These are phyloP conservation scores for Fusarium cicatricum DNA, from an alignment of 2,329 filamentous ascomycete genomes.

Conservation along the genomic window DNA sequence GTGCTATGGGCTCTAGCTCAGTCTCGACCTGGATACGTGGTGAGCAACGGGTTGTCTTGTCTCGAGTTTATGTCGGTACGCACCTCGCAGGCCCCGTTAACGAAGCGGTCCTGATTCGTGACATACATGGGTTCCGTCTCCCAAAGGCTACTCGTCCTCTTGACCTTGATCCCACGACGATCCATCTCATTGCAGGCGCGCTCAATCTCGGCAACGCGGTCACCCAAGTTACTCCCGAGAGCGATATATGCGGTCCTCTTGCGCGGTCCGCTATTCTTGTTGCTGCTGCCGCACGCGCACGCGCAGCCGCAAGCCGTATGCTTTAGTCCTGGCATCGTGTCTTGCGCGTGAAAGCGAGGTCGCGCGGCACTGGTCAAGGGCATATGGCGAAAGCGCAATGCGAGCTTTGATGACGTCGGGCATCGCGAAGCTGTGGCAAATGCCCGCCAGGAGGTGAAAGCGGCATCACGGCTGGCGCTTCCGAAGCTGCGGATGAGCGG, in stretches of 20 bases:
- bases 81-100: constrained; percentile 94
- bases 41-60: constrained; percentile 12
- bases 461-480: constrained; percentile 12
- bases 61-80: constrained; percentile 44
- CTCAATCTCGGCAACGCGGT: constrained; percentile 86
- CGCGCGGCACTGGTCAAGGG: constrained; percentile 19
- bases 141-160: constrained; percentile 87
- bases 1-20: constrained; percentile 72
- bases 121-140: constrained; percentile 99
- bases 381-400: constrained; percentile 13
- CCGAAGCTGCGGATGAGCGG: constrained; percentile 17
- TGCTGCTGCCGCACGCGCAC: constrained; percentile 43
- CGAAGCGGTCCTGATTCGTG: constrained; percentile 83
- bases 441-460: constrained; percentile 8
- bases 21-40: constrained; percentile 74
- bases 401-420: constrained; percentile 6
- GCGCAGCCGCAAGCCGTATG: constrained; percentile 48
- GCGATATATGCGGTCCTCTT: constrained; percentile 77
- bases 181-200: constrained; percentile 82
- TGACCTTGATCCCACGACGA: constrained; percentile 73
- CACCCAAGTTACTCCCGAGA: constrained; percentile 90
- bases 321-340: constrained; percentile 23
- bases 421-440: constrained; percentile 24
- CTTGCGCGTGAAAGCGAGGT: constrained; percentile 21
- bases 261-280: constrained; percentile 40